Evolutionary conservation across 2,329 filamentous ascomycete genomes (phyloP).

Genomic region (Stachybotrys echinatus): DNA sequence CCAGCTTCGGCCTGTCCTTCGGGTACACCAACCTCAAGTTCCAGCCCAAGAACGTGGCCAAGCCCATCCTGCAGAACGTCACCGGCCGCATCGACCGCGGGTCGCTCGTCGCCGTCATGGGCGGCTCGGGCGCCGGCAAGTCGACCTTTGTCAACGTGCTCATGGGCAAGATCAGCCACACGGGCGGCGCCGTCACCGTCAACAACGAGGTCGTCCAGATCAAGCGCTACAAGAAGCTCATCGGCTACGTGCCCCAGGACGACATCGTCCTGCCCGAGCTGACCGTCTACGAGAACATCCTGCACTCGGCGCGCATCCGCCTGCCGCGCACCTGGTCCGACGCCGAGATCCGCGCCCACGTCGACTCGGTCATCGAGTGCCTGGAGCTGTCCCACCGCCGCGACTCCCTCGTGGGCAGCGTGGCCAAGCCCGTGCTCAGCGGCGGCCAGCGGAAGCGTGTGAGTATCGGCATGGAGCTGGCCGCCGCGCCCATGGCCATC

Average conservation of each 20-base stretch:
- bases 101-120: slow-evolving; percentile 54
- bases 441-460: slow-evolving; percentile 55
- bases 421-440: slow-evolving; percentile 45
- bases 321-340: slow-evolving; percentile 47
- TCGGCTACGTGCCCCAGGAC: slow-evolving; percentile 58
- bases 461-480: slow-evolving; percentile 54
- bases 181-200: slow-evolving; percentile 43
- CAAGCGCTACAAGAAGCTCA: slow-evolving; percentile 51
- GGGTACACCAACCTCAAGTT: slow-evolving; percentile 44
- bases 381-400: slow-evolving; percentile 47
- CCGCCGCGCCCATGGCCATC: slow-evolving; percentile 50
- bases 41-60: slow-evolving; percentile 36
- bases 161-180: slow-evolving; percentile 53
- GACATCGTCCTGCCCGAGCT: slow-evolving; percentile 55
- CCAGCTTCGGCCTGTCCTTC: slow-evolving; percentile 48
- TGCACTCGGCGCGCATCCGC: slow-evolving; percentile 51
- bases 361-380: slow-evolving; percentile 51
- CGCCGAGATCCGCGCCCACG: slow-evolving; percentile 43
- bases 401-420: slow-evolving; percentile 45
- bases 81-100: slow-evolving; percentile 50
- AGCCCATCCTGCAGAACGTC: slow-evolving; percentile 45
- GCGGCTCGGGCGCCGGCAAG: slow-evolving; percentile 54
- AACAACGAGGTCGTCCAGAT: slow-evolving; percentile 45
- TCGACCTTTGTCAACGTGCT: slow-evolving; percentile 55
- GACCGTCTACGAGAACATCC: slow-evolving; percentile 57